Percentiles rank a stretch among this genome's conserved stretches.
These are phyloP conservation scores for Drechslera avenae DNA, from an alignment of 2,329 filamentous ascomycete genomes.

Conservation along the genomic window DNA sequence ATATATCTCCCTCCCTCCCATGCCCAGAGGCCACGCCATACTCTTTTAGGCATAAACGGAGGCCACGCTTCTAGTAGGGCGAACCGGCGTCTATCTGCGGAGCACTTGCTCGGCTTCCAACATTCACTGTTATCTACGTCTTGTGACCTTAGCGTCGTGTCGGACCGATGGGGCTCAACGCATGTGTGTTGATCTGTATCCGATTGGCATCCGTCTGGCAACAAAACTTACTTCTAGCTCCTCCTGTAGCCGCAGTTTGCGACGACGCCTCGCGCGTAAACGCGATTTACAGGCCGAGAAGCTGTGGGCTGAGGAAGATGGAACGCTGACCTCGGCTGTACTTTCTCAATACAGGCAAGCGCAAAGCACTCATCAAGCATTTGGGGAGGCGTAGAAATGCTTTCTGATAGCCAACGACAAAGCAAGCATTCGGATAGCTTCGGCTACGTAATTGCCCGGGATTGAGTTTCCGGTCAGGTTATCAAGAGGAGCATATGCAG, in stretches of 20 bases:
- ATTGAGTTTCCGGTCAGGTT: constrained; percentile 8
- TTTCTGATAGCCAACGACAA: not conserved
- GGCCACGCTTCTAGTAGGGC: constrained; percentile 27
- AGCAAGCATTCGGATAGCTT: not conserved
- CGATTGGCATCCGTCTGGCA: constrained; percentile 3
- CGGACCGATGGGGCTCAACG: constrained; percentile 21
- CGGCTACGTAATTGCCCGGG: constrained; percentile 2
- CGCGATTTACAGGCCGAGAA: constrained; percentile 15
- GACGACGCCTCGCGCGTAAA: constrained; percentile 8
- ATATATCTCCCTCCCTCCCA: constrained; percentile 44
- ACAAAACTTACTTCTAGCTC: not conserved
- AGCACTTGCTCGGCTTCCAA: constrained; percentile 19
- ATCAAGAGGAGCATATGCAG: constrained; percentile 9
- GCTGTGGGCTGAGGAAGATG: constrained; percentile 34
- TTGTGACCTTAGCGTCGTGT: constrained; percentile 12
- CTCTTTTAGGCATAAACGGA: constrained; percentile 30
- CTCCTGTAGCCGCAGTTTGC: constrained; percentile 5
- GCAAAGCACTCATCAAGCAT: constrained; percentile 6
- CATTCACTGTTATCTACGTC: constrained; percentile 26
- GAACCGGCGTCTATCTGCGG: constrained; percentile 33
- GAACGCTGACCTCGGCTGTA: constrained; percentile 36
- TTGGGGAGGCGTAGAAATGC: not conserved
- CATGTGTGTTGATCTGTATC: constrained; percentile 8
- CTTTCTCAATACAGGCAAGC: constrained; percentile 29
- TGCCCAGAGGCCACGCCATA: constrained; percentile 26